Evolutionary conservation across 1,284 basidiomycete genomes (phyloP).

Genomic region (Boletellus sp.): DNA sequence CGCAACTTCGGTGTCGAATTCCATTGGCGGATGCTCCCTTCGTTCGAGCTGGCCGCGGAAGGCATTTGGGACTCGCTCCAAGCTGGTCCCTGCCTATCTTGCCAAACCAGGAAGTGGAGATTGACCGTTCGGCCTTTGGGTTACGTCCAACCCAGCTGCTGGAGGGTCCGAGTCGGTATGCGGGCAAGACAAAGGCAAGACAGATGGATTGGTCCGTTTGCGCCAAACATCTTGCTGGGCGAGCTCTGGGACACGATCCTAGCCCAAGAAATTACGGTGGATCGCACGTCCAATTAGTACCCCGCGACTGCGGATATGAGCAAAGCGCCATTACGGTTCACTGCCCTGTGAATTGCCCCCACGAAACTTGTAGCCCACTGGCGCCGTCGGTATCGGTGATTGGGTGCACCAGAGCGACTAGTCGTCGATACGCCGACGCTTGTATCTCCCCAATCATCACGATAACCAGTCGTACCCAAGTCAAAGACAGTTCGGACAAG

Average conservation of each 20-base stretch:
- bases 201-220: background rate
- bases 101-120: constrained; percentile 4
- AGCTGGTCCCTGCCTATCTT: constrained; percentile 24
- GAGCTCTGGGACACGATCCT: background rate
- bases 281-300: constrained; percentile 28
- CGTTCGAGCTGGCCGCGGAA: constrained; percentile 24
- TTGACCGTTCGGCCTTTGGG: background rate
- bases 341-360: constrained; percentile 24
- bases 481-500: background rate
- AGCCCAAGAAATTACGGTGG: constrained; percentile 7
- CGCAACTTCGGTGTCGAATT: background rate
- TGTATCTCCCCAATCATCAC: constrained; percentile 27
- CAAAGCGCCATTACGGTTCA: constrained; percentile 18
- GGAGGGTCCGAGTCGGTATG: background rate
- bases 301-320: constrained; percentile 9
- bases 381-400: background rate
- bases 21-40: constrained; percentile 11
- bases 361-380: constrained; percentile 13
- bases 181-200: constrained; percentile 3
- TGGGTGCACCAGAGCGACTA: background rate
- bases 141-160: background rate
- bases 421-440: constrained; percentile 23
- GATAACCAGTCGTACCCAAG: background rate
- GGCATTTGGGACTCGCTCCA: constrained; percentile 16
- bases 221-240: constrained; percentile 3